phyloP scores from a whole-genome alignment of 495 filamentous ascomycete species.

The Tricharina praecox region DNA sequence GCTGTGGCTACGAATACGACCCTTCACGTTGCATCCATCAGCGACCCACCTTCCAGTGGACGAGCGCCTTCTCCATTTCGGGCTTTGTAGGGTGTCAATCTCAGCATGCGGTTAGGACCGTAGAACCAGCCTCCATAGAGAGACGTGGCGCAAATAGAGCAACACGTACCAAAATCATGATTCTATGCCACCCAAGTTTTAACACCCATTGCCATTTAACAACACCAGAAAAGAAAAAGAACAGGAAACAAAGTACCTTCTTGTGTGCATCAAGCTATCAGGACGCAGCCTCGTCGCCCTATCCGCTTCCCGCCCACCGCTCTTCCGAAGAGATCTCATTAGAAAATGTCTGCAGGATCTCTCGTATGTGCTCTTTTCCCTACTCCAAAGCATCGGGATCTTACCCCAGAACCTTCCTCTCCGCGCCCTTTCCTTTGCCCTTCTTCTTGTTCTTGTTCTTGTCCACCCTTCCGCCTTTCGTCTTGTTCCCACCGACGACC shows the following conservation, averaged over 20 bases:
- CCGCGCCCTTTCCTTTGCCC: conserved; percentile 8
- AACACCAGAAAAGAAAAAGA: background rate
- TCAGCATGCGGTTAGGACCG: too few relatives aligned
- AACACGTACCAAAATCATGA: background rate
- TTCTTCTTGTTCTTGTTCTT: conserved; percentile 28
- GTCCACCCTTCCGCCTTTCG: conserved; percentile 28
- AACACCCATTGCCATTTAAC: background rate
- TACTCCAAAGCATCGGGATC: background rate
- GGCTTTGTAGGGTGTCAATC: too few relatives aligned
- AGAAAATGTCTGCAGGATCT: conserved; percentile 2
- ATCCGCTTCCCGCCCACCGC: background rate
- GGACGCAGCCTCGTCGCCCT: background rate
- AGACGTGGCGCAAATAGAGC: too few relatives aligned
- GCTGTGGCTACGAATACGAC: too few relatives aligned
- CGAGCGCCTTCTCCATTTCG: too few relatives aligned
- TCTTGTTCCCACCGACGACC: conserved; percentile 34
- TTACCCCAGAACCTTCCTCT: conserved; percentile 21
- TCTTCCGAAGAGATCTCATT: conserved; percentile 2
- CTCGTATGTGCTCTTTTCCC: background rate
- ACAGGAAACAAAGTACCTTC: conserved; percentile 4
- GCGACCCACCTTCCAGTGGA: too few relatives aligned
- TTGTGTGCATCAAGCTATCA: background rate
- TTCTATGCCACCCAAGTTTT: conserved; percentile 4
- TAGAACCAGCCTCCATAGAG: too few relatives aligned
- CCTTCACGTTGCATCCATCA: too few relatives aligned